A percentile compares a stretch with the other conserved stretches of the same genome.
phyloP scores from a whole-genome alignment of 108 stramenopile genomes.

The Skeletonema menzelii region DNA sequence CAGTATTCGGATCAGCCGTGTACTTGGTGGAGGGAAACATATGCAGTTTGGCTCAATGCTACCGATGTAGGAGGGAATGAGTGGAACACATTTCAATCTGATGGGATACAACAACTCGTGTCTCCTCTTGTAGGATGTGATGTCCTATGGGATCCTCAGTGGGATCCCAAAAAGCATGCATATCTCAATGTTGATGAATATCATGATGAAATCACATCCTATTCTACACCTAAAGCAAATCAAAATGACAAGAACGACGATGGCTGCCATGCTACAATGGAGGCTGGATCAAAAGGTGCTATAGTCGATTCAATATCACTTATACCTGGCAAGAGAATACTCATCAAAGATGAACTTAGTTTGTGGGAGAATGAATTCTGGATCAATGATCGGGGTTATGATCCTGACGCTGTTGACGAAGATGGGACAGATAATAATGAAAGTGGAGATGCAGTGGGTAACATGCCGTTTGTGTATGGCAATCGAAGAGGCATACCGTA shows the following conservation, averaged over 20 bases:
- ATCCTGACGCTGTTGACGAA: constrained; percentile 52
- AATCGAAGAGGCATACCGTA: constrained; percentile 81
- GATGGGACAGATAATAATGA: neutral
- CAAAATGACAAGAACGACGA: neutral
- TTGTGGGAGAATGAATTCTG: constrained; percentile 77
- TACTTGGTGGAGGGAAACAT: constrained; percentile 43
- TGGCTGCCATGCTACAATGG: constrained; percentile 79
- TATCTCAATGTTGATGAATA: constrained; percentile 49
- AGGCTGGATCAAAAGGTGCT: constrained; percentile 61
- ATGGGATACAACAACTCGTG: constrained; percentile 17
- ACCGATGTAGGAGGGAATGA: neutral
- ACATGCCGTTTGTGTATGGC: constrained; percentile 71
- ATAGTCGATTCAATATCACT: constrained; percentile 72
- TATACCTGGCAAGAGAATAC: constrained; percentile 74
- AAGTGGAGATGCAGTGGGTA: constrained; percentile 2
- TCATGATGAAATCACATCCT: neutral
- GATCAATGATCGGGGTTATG: constrained; percentile 86
- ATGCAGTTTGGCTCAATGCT: constrained; percentile 19
- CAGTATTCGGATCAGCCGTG: constrained; percentile 17
- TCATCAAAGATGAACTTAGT: constrained; percentile 76
- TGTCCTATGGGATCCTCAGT: constrained; percentile 62
- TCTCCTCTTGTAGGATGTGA: constrained; percentile 58
- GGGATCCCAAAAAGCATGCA: constrained; percentile 65
- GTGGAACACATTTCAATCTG: constrained; percentile 23
- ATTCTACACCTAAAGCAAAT: neutral